Percentiles rank a stretch among this genome's conserved stretches.
Conservation (phyloP, 1,284 basidiomycete genomes). For the Austroboletus novae-zelandiae region DNA sequence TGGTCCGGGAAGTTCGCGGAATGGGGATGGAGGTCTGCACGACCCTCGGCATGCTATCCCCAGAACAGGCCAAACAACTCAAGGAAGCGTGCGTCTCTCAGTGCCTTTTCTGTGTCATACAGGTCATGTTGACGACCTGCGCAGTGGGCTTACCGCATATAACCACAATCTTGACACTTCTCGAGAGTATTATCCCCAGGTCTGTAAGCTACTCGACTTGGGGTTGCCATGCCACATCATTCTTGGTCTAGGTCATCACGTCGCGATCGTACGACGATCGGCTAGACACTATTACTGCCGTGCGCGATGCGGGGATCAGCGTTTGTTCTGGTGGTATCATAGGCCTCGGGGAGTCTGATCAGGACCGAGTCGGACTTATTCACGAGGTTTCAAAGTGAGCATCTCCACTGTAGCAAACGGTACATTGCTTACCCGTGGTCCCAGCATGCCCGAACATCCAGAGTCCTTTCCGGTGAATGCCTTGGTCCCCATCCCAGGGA, state of each 20-base stretch:
- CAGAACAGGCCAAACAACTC: constrained; percentile 89
- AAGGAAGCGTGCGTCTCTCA: constrained; percentile 78
- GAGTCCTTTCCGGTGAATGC: constrained; percentile 99
- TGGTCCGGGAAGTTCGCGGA: constrained; percentile 85
- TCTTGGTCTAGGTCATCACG: constrained; percentile 76
- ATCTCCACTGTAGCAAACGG: not conserved
- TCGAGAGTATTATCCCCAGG: constrained; percentile 93
- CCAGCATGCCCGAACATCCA: constrained; percentile 90
- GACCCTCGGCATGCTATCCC: constrained; percentile 93
- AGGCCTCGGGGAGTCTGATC: constrained; percentile 89
- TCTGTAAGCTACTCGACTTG: constrained; percentile 27
- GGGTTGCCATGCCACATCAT: constrained; percentile 4
- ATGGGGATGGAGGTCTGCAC: constrained; percentile 99
- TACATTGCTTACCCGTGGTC: constrained; percentile 4
- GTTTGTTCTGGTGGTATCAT: constrained; percentile 98
- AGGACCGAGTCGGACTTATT: constrained; percentile 91
- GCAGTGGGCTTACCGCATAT: constrained; percentile 90
- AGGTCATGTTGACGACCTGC: constrained; percentile 3
- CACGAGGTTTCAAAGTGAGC: constrained; percentile 88
- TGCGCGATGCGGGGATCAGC: constrained; percentile 93
- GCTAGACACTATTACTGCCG: constrained; percentile 84
- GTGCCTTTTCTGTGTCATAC: constrained; percentile 2
- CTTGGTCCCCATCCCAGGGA: constrained; percentile 77
- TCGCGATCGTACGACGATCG: constrained; percentile 95
- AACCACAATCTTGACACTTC: constrained; percentile 99